Evolutionary conservation across 768 basidiomycete genomes (phyloP), one percentile per base, ranked within the genome.

Genomic region (Rhodotorula toruloides): DNA sequence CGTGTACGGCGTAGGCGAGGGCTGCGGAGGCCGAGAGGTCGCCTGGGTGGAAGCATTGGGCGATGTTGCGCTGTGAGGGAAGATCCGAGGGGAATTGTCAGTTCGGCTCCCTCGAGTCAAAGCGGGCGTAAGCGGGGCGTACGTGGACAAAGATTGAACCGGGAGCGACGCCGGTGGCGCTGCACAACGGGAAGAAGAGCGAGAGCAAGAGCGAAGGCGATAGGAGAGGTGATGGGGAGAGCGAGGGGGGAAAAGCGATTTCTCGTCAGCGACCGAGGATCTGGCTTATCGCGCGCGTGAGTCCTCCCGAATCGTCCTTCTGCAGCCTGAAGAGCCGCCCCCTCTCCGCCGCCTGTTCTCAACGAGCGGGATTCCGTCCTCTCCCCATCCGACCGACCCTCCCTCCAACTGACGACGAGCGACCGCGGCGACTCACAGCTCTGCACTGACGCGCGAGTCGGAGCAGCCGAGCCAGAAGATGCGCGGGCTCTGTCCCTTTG

Each of bases 131-230:
- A 14, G 9, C n/a, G 17, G n/a, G 14, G 53, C 71, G 43, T 19
- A 74, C 74, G 64, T 75, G 74, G 11, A 75, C 74, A 43, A 75
- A 75, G 63, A 75, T 72, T 48, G 70, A 68, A 17, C 74, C 74
- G 11, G 74, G 74, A 2, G 71, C 71, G 27, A 73, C 73, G 16
- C 74, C 74, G 22, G 73, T 74, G 13, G 61, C 47, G 54, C 73
- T 74, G 42, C 21, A 22, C 25, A 10, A 13, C 7, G 3, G 43
- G 27, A 39, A n/a, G 29, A 12, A 22, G 43, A 21, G 42, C 29
- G 42, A 27, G 13, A 9, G 10, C 14, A 29, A 25, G 37, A 21
- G n/a, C 25, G 21, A 17, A 19, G 54, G 5, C 11, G 40, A 10
- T 27, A 50, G 49, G 31, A 16, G n/a, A 4, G 22, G 22, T 25